Base-by-base conservation (phyloP, 768 basidiomycete genomes). In the Auriculariales sp. region DNA sequence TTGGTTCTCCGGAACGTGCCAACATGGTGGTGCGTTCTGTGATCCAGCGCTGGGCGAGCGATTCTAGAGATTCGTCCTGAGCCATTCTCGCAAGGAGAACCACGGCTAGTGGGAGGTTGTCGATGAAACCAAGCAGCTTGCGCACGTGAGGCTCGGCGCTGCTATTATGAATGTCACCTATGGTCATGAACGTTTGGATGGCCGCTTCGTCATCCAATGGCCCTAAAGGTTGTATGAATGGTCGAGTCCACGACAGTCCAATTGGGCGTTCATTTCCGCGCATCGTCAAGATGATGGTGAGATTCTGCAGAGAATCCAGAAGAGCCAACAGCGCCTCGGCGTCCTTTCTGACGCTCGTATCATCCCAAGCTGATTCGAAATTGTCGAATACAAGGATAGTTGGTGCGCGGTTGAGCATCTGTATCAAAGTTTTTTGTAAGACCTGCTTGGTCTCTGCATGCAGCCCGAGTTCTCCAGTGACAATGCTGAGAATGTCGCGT, bases 361-460 rank as follows among this genome's bases (percentile, higher is more conserved):
- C 33, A 44, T 59, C 58, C 58, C 58, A 59, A 1, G 57, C 52
- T 3, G 53, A 52, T 39, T 59, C 58, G 22, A 59, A 59, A 34
- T 59, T 59, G 46, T 59, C 58, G 12, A 59, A 17, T 3, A 57
- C 55, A 11, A 59, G 19, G 30, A 49, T 29, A 22, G 39, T 25
- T 25, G 39, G 39, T 15, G 19, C 39, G 7, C 10, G 9, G 7
- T 5, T 4, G 6, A 44, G 22, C 22, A 25, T 9, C 4, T 6
- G 17, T 24, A 44, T 11, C 17, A 4, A 11, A 9, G 12, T 25
- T 19, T 24, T 22, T 4, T 12, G 9, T 9, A 11, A 11, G 7
- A 9, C 39, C 9, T 15, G 19, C 4, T 19, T 5, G 39, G 22
- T 24, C 9, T 12, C 10, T 12, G 22, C n/a, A n/a, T n/a, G 5